Evolutionary conservation across 257 asterid genomes (phyloP), one percentile per base, ranked within the genome.

Genomic region (Solanum peruvianum): DNA sequence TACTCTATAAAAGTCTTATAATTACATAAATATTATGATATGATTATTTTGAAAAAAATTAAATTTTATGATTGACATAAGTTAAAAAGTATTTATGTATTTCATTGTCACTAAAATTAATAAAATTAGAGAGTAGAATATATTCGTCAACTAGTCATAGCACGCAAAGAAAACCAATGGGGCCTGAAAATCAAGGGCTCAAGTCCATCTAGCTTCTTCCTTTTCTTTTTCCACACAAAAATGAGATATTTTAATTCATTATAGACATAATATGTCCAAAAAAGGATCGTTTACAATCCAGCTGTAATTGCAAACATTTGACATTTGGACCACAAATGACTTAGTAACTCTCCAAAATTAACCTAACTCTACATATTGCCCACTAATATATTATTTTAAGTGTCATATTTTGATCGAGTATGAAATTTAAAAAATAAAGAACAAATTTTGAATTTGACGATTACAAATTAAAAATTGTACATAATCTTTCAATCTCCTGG

Each of bases 401-500:
- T 58, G 29, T 4, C 7, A 21, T 60, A 23, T 1, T 62, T 62
- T 62, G 3, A 62, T 23, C 0, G 6, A 1, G 0, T 3, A 62
- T 2, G 3, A 23, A 62, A 23, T 23, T 62, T 62, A 1, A 23
- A 9, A 62, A 62, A 10, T 62, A 23, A 62, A 62, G 1, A 23
- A 60, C 0, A 4, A 9, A 2, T 3, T 62, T 62, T 62, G 0
- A 1, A 62, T 62, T 62, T 23, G 10, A 0, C 9, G 7, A 23
- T 3, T 62, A n/a, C 8, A 58, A 62, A 62, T 10, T 10, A 10
- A 23, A 62, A 0, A 62, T 23, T 23, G 1, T 23, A 4, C 6
- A 62, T 62, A 62, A n/a, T 62, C 6, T n/a, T 62, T 62, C 13
- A 62, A 62, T 23, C 14, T 62, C 12, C 2, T 60, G 0, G 1